These are phyloP conservation scores for Leptomonas seymouri DNA, from an alignment of 208 protist genomes.

Conservation along the genomic window DNA sequence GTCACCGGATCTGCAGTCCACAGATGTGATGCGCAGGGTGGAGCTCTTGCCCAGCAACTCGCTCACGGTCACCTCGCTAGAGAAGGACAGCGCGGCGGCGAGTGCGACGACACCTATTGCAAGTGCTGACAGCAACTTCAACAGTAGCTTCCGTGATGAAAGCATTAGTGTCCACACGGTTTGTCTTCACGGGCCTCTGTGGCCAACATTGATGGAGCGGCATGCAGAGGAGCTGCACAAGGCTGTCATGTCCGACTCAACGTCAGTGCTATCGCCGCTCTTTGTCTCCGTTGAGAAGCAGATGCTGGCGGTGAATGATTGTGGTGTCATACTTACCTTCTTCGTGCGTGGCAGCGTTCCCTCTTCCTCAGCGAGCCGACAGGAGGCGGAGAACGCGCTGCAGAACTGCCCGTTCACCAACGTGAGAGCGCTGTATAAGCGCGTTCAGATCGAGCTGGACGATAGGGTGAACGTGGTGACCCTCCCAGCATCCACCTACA, in stretches of 20 bases:
- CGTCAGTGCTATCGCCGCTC: background rate
- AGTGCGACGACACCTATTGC: background rate
- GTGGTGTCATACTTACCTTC: slow-evolving; percentile 8
- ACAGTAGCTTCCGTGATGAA: background rate
- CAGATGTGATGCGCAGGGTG: background rate
- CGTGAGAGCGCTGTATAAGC: background rate
- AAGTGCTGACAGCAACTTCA: background rate
- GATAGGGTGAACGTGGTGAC: background rate
- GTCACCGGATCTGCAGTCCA: background rate
- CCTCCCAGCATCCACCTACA: background rate
- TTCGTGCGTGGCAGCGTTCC: slow-evolving; percentile 11
- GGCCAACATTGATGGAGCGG: slow-evolving; percentile 10
- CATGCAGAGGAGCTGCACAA: slow-evolving; percentile 6
- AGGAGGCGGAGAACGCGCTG: slow-evolving; percentile 4
- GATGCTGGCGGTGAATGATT: background rate
- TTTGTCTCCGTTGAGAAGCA: background rate
- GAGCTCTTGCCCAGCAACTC: slow-evolving; percentile 5
- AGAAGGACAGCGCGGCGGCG: background rate
- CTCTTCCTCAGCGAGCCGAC: background rate
- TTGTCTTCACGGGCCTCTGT: slow-evolving; percentile 13
- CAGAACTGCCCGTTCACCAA: slow-evolving; percentile 8
- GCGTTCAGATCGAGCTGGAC: background rate
- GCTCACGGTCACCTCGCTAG: background rate
- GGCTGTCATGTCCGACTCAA: slow-evolving; percentile 7
- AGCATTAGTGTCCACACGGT: slow-evolving; percentile 21